Evolutionary conservation across 371 early-diverging fungal genomes (phyloP), one percentile per base, ranked within the genome.

Genomic region (Apophysomyces elegans): DNA sequence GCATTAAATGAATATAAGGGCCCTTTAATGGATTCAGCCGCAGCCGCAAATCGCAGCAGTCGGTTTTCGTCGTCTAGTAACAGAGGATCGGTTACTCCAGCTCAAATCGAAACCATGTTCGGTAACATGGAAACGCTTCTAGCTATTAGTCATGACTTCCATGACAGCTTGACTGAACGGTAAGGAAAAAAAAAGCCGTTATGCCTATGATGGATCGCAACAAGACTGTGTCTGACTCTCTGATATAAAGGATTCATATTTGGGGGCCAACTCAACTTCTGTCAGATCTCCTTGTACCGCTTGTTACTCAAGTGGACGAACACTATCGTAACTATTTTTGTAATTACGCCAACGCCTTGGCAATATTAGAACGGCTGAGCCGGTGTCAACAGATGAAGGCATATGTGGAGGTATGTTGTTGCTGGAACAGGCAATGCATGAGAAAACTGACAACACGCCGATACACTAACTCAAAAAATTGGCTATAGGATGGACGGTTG

Each of bases 211-310:
- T 64, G 44, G 54, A 21, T 26, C 38, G 59, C 45, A 59, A 35
- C 50, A 36, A 47, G 14, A 16, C 56, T 6, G 26, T 26, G 9
- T 39, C 44, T 18, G 41, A 41, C 60, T 60, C 12, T 18, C n/a
- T 62, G 32, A 26, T 26, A 0, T 26, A 41, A 11, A 72, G 72
- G 47, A 68, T 72, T 47, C 66, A 59, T 38, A 68, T 72, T 36
- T 72, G 72, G 72, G 72, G 72, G 4, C 72, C 72, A 7, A 68
- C 68, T 13, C 72, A 72, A 39, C 50, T 72, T 9, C 36, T 72
- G 54, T 67, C 72, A 37, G 72, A 72, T 39, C 43, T 72, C 13
- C 41, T 72, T 44, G 45, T 50, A 37, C 43, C 65, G 56, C 35
- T n/a, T 47, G 35, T 39, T 47, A 44, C 16, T n/a, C 57, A 21